Percentiles rank a stretch among this genome's conserved stretches.
Conservation (phyloP, 2,329 filamentous ascomycete genomes). For the Cladorrhinum sp. region DNA sequence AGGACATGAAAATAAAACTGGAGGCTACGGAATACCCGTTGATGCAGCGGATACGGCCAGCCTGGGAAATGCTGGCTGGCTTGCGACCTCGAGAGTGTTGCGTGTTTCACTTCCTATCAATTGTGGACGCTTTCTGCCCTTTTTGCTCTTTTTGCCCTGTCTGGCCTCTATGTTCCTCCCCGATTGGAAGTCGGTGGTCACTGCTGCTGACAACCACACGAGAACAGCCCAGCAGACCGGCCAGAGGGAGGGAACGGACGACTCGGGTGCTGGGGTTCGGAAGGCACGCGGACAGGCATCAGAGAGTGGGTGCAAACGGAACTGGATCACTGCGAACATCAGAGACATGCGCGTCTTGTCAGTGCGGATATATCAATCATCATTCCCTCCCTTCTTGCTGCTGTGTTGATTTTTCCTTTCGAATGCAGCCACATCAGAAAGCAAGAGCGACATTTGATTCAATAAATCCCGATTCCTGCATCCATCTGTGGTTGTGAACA, state of each 20-base stretch:
- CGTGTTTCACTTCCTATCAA: conserved; percentile 1
- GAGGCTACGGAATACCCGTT: neutral
- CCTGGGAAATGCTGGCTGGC: conserved; percentile 3
- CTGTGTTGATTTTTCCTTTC: no score
- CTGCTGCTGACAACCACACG: conserved; percentile 1
- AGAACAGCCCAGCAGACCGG: neutral
- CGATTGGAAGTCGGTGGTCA: neutral
- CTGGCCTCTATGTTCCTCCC: neutral
- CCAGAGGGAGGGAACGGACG: neutral
- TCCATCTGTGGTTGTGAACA: no score
- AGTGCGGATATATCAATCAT: no score
- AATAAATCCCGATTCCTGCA: no score
- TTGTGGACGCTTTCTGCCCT: conserved; percentile 1
- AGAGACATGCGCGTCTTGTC: neutral
- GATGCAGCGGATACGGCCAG: neutral
- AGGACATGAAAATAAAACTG: conserved; percentile 1
- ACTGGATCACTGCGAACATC: neutral
- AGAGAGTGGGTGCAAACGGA: no score
- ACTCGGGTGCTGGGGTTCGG: conserved; percentile 4
- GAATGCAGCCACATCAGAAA: neutral
- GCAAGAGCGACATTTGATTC: no score
- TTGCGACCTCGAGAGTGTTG: conserved; percentile 2
- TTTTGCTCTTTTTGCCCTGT: neutral
- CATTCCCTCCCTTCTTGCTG: no score
- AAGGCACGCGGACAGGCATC: neutral